Evolutionary conservation across 352 stramenopile species (phyloP).

Genomic region (Phytophthora tubulina): DNA sequence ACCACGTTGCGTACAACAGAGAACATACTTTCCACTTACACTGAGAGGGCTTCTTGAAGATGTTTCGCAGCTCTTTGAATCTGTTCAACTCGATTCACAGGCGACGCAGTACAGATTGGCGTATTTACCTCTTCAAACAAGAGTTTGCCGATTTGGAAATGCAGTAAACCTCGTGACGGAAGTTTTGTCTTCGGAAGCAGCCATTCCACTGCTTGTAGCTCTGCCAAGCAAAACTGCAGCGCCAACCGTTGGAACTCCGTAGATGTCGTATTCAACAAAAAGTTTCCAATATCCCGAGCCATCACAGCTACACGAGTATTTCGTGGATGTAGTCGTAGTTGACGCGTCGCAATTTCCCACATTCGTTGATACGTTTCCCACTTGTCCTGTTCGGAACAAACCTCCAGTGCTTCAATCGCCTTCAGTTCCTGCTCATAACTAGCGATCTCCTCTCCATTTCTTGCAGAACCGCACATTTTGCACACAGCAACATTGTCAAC

Average conservation of each 20-base stretch:
- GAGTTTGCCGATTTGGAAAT: slow-evolving; percentile 60
- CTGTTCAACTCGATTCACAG: slow-evolving; percentile 9
- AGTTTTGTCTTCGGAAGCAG: slow-evolving; percentile 49
- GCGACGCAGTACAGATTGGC: not conserved
- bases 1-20: not conserved
- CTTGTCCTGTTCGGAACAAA: slow-evolving; percentile 21
- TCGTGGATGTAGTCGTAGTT: slow-evolving; percentile 43
- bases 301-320: slow-evolving; percentile 44
- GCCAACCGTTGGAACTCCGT: slow-evolving; percentile 19
- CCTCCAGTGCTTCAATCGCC: slow-evolving; percentile 6
- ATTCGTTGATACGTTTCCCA: slow-evolving; percentile 44
- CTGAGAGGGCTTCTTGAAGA: slow-evolving; percentile 46
- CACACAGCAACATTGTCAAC: slow-evolving; percentile 18
- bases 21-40: slow-evolving; percentile 35
- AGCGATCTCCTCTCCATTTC: slow-evolving; percentile 11
- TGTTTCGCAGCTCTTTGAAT: slow-evolving; percentile 38
- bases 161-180: slow-evolving; percentile 52
- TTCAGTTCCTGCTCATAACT: slow-evolving; percentile 30
- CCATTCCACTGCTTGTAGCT: slow-evolving; percentile 54
- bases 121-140: slow-evolving; percentile 29
- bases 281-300: slow-evolving; percentile 53
- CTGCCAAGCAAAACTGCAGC: slow-evolving; percentile 37
- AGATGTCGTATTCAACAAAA: slow-evolving; percentile 34
- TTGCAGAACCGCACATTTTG: slow-evolving; percentile 30
- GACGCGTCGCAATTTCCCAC: slow-evolving; percentile 30